Evolutionary conservation across 1,284 basidiomycete species (phyloP), one percentile per base, ranked within the genome.

Genomic region (Cystobasidium slooffiae): DNA sequence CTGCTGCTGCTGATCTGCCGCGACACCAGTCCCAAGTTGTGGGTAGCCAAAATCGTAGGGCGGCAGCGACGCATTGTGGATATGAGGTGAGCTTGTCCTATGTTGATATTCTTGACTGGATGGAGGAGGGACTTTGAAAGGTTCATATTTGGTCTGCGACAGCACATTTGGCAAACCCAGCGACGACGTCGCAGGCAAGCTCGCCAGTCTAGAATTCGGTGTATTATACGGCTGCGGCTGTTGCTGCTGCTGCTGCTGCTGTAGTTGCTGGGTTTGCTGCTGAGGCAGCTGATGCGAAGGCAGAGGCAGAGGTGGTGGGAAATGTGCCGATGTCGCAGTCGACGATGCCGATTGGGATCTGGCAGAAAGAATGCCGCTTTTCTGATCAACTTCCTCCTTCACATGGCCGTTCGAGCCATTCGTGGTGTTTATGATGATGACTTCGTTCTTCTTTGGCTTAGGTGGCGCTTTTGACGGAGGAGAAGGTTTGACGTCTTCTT

Each of bases 41-140:
- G 61, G 37, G 14, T 47, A 63, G 43, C 61, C 61, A 3, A 43
- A 18, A 31, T 63, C 47, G n/a, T 63, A 63, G 16, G 61, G 10
- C 10, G 61, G 61, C 18, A 63, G n/a, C 12, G 61, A 63, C 1
- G 44, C 24, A 43, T 41, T 43, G 16, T 22, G 61, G 6, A n/a
- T 0, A 12, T 14, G 24, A 49, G 56, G 56, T 12, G 56, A 59
- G 14, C 56, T 39, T 59, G 43, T 41, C 9, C 37, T n/a, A 43
- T 12, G 31, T 59, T 39, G 39, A 16, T 7, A 9, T 9, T 37
- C 18, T 7, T 41, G 18, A 49, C 31, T 47, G 6, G 61, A 47
- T 14, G 61, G 12, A 7, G 47, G 43, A 10, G 20, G 5, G 44
- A n/a, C 43, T 18, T n/a, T 20, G 20, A 59, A 59, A 6, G 31